Percentiles rank a stretch among this genome's conserved stretches.
phyloP scores from a whole-genome alignment of 495 filamentous ascomycete genomes.

The Neurospora sp. region DNA sequence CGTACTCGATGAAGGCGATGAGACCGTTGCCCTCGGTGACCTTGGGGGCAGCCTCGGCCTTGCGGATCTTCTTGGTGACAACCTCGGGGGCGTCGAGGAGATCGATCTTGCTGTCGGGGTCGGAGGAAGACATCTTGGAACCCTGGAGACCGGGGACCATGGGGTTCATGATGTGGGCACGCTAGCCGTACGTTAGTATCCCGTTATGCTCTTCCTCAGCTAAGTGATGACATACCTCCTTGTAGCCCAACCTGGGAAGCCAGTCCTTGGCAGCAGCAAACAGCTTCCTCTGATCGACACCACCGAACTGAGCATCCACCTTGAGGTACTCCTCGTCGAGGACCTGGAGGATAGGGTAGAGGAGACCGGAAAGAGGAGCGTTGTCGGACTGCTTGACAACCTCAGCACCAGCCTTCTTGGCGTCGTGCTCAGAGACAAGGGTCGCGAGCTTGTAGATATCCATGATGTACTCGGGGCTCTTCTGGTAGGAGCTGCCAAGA shows the following conservation, averaged over 20 bases:
- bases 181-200: constrained; percentile 18
- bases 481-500: constrained; percentile 77
- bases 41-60: constrained; percentile 65
- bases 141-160: constrained; percentile 87
- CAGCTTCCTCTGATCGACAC: constrained; percentile 83
- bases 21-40: constrained; percentile 79
- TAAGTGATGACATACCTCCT: constrained; percentile 30
- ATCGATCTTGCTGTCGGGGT: constrained; percentile 75
- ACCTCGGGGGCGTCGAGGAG: constrained; percentile 66
- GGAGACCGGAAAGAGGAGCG: constrained; percentile 62
- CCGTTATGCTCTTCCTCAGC: background rate
- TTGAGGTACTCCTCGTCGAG: constrained; percentile 85
- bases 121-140: constrained; percentile 60
- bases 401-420: constrained; percentile 81
- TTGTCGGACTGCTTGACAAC: constrained; percentile 83
- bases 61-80: constrained; percentile 70
- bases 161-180: constrained; percentile 81
- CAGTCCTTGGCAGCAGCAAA: constrained; percentile 72
- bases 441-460: constrained; percentile 54
- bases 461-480: constrained; percentile 57
- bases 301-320: constrained; percentile 72
- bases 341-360: constrained; percentile 85
- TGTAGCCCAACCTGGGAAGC: constrained; percentile 62
- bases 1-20: constrained; percentile 70
- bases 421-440: constrained; percentile 54